A percentile compares a stretch with the other conserved stretches of the same genome.
Conservation (phyloP, 495 filamentous ascomycete genomes). For the Cercophora newfieldiana region DNA sequence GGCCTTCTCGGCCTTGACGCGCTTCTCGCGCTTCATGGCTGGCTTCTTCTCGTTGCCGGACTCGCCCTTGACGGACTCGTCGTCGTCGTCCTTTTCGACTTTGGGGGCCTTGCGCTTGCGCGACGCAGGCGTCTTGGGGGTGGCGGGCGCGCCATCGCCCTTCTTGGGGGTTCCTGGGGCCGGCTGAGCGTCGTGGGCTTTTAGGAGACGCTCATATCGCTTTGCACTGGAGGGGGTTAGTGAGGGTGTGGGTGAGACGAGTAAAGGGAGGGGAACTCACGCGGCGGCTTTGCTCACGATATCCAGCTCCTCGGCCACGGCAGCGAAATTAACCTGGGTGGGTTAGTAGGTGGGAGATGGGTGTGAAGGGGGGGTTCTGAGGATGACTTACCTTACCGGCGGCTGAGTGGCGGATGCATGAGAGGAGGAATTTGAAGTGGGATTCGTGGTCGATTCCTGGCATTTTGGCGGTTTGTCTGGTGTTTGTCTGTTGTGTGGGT, state of each 20-base stretch:
- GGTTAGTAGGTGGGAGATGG: not conserved
- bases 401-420: slow-evolving; percentile 59
- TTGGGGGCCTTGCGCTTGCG: slow-evolving; percentile 43
- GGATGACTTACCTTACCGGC: slow-evolving; percentile 54
- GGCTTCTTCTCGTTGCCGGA: slow-evolving; percentile 36
- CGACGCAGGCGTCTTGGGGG: slow-evolving; percentile 23
- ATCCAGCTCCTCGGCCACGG: slow-evolving; percentile 62
- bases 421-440: slow-evolving; percentile 63
- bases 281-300: slow-evolving; percentile 66
- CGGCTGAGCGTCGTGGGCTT: slow-evolving; percentile 51
- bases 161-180: slow-evolving; percentile 9
- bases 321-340: slow-evolving; percentile 58
- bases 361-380: not conserved
- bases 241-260: not conserved
- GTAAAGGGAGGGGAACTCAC: slow-evolving; percentile 48
- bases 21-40: slow-evolving; percentile 31
- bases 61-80: slow-evolving; percentile 36
- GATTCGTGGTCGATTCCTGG: slow-evolving; percentile 46
- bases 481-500: too few relatives aligned
- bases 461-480: slow-evolving; percentile 48
- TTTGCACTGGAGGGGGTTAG: slow-evolving; percentile 50
- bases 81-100: slow-evolving; percentile 36
- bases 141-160: not conserved
- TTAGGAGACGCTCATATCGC: slow-evolving; percentile 64
- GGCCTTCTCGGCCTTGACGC: not conserved